Base-by-base conservation (phyloP, 495 filamentous ascomycete genomes). In the Margaritispora aquatica region DNA sequence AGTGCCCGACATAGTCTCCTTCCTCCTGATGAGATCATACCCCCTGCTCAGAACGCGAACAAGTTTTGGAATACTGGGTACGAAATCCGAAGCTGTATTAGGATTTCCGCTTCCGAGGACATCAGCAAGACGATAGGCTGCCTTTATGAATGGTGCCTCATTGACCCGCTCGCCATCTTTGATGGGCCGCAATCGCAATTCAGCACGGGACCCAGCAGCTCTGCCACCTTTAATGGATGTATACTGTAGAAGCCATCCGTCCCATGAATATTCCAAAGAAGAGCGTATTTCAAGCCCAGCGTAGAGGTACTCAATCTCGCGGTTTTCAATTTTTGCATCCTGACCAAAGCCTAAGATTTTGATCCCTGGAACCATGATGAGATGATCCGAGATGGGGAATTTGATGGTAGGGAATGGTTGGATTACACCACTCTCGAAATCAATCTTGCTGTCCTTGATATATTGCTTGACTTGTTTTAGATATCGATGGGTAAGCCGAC, bases 191-290 rank as follows among this genome's bases (percentile, higher is more conserved):
- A 84, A 67, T 1, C 56, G 68, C 7, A 83, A 51, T 64, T 82
- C 75, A 17, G 71, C 58, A 15, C 73, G 58, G 10, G 63, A 67
- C 3, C 75, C 76, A 11, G 72, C 73, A 19, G 70, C 68, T 54
- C 68, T 69, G 0, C 78, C 78, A 15, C 62, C 74, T 27, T 81
- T 73, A 53, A 77, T 69, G 58, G 63, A 71, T 0, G 70, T 74
- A 69, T 79, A 83, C 0, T 63, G 60, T 17, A 81, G 54, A 4
- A 54, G 66, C 68, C 74, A 75, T 23, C 67, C 69, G 0, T 68
- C 52, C 64, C 69, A 75, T 3, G 66, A 62, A 24, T 75, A 61
- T 1, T 68, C 58, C 21, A 77, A 59, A 46, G 65, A 63, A 23
- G 70, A 70, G 8, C 71, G 69, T 8, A 76, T 61, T 51, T 83